phyloP scores from a whole-genome alignment of 192 early-diverging fungal species.

The Umbelopsis vinacea region DNA sequence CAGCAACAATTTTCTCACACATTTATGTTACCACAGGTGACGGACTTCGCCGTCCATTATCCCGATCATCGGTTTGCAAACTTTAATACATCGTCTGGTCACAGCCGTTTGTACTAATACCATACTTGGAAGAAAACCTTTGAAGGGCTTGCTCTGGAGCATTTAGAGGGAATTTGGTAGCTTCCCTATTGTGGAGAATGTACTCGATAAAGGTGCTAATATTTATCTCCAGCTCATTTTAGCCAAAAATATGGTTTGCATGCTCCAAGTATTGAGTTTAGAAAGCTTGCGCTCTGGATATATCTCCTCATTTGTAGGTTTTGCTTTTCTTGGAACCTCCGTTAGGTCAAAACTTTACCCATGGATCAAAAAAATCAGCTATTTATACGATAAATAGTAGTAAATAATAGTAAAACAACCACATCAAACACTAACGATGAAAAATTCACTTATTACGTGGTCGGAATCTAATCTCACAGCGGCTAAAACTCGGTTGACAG shows the following conservation, averaged over 20 bases:
- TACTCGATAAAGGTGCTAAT: background rate
- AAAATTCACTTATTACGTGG: constrained; percentile 7
- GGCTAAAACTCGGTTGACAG: constrained; percentile 4
- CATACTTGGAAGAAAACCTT: background rate
- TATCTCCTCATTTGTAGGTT: constrained; percentile 1
- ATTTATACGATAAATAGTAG: background rate
- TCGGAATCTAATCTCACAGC: background rate
- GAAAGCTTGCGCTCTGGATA: background rate
- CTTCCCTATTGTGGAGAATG: constrained; percentile 1
- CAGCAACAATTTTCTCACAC: too few species aligned
- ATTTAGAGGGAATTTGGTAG: background rate
- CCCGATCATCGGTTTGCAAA: too few species aligned
- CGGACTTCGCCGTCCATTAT: too few species aligned
- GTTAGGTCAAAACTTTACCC: background rate
- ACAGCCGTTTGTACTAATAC: background rate
- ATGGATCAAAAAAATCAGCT: background rate
- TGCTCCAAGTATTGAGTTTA: background rate
- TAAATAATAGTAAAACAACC: background rate
- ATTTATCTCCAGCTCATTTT: background rate
- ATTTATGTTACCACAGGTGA: too few species aligned
- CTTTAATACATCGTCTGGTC: too few species aligned
- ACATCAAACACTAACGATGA: background rate
- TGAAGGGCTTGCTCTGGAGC: background rate
- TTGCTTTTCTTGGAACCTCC: background rate
- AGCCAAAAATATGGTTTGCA: background rate